Evolutionary conservation across 805 yeast genomes (phyloP), one percentile per base, ranked within the genome.

Genomic region (Metschnikowia chrysomelidarum): DNA sequence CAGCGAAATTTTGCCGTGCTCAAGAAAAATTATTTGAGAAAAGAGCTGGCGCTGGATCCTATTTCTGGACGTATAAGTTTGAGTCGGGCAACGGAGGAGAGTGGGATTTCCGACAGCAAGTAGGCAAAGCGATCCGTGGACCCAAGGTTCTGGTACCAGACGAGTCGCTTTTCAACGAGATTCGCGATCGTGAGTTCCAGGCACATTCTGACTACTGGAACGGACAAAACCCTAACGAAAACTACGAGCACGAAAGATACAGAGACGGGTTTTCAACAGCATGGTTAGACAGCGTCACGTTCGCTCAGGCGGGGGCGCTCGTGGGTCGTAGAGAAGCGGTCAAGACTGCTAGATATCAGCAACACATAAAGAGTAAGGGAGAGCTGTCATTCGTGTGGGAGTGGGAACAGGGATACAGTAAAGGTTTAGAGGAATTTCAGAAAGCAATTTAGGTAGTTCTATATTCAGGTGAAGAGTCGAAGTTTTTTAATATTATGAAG

Each of bases 81-180:
- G 76, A 82, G 54, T 70, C 78, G 38, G 97, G 97, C 2, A 82
- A 81, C 53, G 97, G 97, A 27, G 98, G 98, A 11, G 97, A 87
- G 62, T 91, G 98, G 98, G 97, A 93, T 32, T 82, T 87, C 60
- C 70, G 73, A 16, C 84, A 87, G 23, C 86, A 85, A 88, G 64
- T 72, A 14, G 78, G 81, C 15, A 61, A 63, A 34, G 48, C 51
- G 5, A 58, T 64, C 24, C 32, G 34, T 10, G 39, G 51, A 3
- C 49, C 56, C 23, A 45, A 43, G 21, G 51, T 52, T 15, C 39
- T 47, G 3, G 27, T 63, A 1, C 81, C 82, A 1, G 59, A 56
- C 15, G 59, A 67, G 14, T 53, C 60, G 5, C 62, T 60, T 8
- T 65, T 73, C 40, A 67, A 73, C n/a, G 59, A 63, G 15, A 54